A percentile compares a stretch with the other conserved stretches of the same genome.
Conservation (phyloP, 2,329 filamentous ascomycete species). For the Ophiosphaerella narmari region DNA sequence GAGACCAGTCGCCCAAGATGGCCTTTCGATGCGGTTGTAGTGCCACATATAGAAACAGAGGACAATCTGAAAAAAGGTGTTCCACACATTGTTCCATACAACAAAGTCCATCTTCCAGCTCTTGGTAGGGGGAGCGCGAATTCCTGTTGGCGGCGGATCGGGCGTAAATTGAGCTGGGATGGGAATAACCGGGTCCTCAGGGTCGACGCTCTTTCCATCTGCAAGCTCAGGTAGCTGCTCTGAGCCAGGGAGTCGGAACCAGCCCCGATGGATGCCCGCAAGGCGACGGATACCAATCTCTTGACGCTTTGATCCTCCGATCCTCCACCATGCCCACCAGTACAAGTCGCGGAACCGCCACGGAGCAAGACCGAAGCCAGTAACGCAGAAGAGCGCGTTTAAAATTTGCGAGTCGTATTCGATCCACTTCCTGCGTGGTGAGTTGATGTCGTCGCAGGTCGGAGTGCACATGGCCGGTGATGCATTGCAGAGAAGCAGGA, state of each 20-base stretch:
- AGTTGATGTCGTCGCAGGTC: constrained; percentile 75
- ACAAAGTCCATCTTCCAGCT: constrained; percentile 80
- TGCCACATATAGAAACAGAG: constrained; percentile 85
- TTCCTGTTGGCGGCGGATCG: constrained; percentile 70
- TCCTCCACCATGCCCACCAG: constrained; percentile 66
- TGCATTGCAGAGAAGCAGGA: constrained; percentile 78
- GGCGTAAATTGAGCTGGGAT: constrained; percentile 67
- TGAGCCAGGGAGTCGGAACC: constrained; percentile 75
- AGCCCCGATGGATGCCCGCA: constrained; percentile 73
- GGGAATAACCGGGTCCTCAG: constrained; percentile 59
- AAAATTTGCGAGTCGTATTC: constrained; percentile 84
- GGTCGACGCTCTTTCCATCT: constrained; percentile 25
- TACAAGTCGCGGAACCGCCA: constrained; percentile 85
- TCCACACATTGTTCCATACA: constrained; percentile 77
- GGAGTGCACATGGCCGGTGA: constrained; percentile 71
- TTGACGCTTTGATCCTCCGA: constrained; percentile 55
- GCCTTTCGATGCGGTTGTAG: constrained; percentile 72
- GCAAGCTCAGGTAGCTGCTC: constrained; percentile 54
- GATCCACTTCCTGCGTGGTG: constrained; percentile 80
- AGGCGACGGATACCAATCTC: constrained; percentile 65
- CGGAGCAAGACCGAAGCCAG: constrained; percentile 80
- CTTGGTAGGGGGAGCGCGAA: constrained; percentile 68
- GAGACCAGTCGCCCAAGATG: constrained; percentile 77
- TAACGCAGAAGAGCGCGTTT: constrained; percentile 84
- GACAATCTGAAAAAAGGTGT: constrained; percentile 76